phyloP scores from a whole-genome alignment of 2,329 filamentous ascomycete species.

The Sclerotinia subarctica region DNA sequence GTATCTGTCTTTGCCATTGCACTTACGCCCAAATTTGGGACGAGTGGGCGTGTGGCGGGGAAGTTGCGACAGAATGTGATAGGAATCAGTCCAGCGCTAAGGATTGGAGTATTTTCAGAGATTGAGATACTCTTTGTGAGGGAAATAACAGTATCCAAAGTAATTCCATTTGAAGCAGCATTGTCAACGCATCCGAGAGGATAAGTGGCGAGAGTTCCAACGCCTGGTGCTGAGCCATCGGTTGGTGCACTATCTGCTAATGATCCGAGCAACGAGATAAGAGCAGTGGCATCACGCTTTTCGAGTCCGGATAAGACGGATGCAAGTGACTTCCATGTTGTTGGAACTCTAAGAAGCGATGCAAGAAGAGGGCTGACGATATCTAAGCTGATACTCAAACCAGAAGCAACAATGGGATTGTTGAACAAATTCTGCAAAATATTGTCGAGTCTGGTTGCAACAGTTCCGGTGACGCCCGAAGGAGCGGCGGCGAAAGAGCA shows the following conservation, averaged over 20 bases:
- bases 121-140: slow-evolving; percentile 25
- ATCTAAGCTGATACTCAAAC: neutral
- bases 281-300: slow-evolving; percentile 17
- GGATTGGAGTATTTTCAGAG: slow-evolving; percentile 23
- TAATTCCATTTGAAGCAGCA: slow-evolving; percentile 22
- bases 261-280: neutral
- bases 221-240: neutral
- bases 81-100: slow-evolving; percentile 23
- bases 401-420: slow-evolving; percentile 7
- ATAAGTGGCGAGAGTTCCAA: neutral
- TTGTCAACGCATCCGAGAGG: slow-evolving; percentile 25
- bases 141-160: slow-evolving; percentile 18
- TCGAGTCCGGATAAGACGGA: slow-evolving; percentile 17
- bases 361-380: neutral
- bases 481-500: slow-evolving; percentile 16
- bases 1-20: slow-evolving; percentile 1
- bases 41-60: slow-evolving; percentile 22
- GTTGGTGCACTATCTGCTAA: neutral
- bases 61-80: slow-evolving; percentile 28
- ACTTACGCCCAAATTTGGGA: slow-evolving; percentile 15
- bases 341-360: slow-evolving; percentile 15
- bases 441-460: neutral
- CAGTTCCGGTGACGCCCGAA: neutral
- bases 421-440: neutral
- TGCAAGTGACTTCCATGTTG: slow-evolving; percentile 12